Base-by-base conservation (phyloP, 257 asterid genomes). In the Nemophila menziesii region DNA sequence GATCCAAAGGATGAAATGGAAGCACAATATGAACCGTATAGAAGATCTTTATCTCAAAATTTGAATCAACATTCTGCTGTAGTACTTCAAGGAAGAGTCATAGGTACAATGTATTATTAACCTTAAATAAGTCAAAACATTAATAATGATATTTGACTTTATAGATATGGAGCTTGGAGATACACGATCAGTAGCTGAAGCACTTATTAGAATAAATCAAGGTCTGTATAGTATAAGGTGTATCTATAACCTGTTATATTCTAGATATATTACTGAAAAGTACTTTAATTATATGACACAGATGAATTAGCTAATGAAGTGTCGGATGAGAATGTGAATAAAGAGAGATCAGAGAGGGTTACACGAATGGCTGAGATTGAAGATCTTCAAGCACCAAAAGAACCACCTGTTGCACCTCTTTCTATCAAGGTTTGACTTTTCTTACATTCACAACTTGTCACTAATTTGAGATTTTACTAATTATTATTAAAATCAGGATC, bases 21-120 rank as follows among this genome's bases (percentile, higher is more conserved):
- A 6, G 22, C 93, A 36, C 94, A 77, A 56, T 76, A 81, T 62
- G 96, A 76, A 64, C 94, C 95, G 24, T 90, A 58, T 62, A 72
- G 75, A 52, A 70, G 84, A 64, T 85, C 94, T 36, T 77, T 90
- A 56, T 62, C 86, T 5, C 96, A 85, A 72, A 73, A 81, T 60
- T 74, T 90, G 56, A 90, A 90, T 64, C 96, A 73, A 75, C 99
- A 90, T 60, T 85, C 92, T 39, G 83, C 99, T 17, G 96, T 85
- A 60, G 99, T 90, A 68, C 96, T 90, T 60, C 93, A 78, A 66
- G 99, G 99, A 74, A 79, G 99, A 74, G 60, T 71, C 63, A 67
- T 85, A 52, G 96, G 99, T 90, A n/a, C n/a, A 70, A 44, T 58
- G 69, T 19, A 9, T 29, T 55, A 51, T 18, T 47, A 22, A 33